Percentiles rank a stretch among this genome's conserved stretches.
These are phyloP conservation scores for Crucibulum laeve DNA, from an alignment of 768 basidiomycete genomes.

Conservation along the genomic window DNA sequence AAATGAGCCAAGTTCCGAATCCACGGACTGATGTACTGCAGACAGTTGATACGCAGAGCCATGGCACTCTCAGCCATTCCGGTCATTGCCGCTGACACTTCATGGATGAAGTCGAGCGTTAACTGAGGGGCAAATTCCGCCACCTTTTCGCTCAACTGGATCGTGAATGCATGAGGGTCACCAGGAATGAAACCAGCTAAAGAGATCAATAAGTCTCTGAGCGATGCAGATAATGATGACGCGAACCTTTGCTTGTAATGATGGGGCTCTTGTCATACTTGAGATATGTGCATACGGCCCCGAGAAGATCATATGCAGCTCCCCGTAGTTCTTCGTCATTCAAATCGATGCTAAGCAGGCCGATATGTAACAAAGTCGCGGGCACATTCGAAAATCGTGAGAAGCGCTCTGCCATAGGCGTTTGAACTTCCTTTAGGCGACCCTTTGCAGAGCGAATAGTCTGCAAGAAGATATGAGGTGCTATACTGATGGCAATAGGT, in stretches of 20 bases:
- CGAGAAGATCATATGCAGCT: constrained; percentile 77
- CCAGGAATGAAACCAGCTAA: constrained; percentile 70
- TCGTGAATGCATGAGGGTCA: constrained; percentile 56
- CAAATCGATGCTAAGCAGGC: constrained; percentile 72
- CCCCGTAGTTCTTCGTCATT: constrained; percentile 74
- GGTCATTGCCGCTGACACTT: constrained; percentile 69
- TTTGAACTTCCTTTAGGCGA: constrained; percentile 52
- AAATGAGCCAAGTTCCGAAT: constrained; percentile 74
- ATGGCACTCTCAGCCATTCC: constrained; percentile 34
- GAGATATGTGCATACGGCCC: constrained; percentile 72
- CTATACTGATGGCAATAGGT: neutral
- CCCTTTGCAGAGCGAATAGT: constrained; percentile 74
- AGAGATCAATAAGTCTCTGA: constrained; percentile 3
- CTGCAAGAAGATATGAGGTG: constrained; percentile 28
- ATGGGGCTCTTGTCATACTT: constrained; percentile 72
- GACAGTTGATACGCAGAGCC: constrained; percentile 63
- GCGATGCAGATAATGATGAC: neutral
- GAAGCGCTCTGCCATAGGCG: constrained; percentile 56
- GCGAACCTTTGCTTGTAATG: constrained; percentile 63
- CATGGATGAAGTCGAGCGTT: constrained; percentile 86
- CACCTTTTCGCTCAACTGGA: constrained; percentile 65
- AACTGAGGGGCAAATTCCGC: constrained; percentile 75
- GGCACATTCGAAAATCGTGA: constrained; percentile 81
- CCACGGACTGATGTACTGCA: constrained; percentile 88
- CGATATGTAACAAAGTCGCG: constrained; percentile 82